phyloP scores from a whole-genome alignment of 345 rosid species.

The Pistacia integerrima region DNA sequence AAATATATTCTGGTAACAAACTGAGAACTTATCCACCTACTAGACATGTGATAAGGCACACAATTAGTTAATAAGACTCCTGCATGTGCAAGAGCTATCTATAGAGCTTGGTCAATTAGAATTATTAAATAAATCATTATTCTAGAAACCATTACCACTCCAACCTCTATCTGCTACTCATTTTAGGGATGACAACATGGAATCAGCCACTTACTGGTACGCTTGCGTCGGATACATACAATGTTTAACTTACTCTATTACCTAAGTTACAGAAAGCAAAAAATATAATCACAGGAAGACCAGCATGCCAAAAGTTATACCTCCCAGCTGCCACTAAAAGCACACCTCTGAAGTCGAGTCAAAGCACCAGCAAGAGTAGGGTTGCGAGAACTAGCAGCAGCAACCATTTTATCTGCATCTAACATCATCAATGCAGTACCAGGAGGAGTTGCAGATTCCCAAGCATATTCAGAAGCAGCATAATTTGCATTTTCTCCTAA shows the following conservation, averaged over 20 bases:
- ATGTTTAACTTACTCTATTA: neutral
- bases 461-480: slow-evolving; percentile 99
- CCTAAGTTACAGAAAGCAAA: slow-evolving; percentile 11
- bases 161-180: neutral
- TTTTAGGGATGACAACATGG: neutral
- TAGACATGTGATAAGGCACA: neutral
- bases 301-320: slow-evolving; percentile 41
- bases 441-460: slow-evolving; percentile 99
- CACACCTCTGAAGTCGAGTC: slow-evolving; percentile 99
- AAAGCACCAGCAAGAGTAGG: slow-evolving; percentile 97
- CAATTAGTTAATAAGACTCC: neutral
- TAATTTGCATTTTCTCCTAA: slow-evolving; percentile 99
- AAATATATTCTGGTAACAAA: neutral
- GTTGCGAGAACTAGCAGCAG: slow-evolving; percentile 99
- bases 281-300: slow-evolving; percentile 19
- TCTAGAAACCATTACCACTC: neutral
- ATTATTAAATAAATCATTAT: neutral
- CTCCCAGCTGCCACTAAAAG: slow-evolving; percentile 99
- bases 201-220: neutral
- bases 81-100: neutral
- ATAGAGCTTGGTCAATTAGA: neutral
- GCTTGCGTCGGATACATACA: neutral
- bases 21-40: neutral
- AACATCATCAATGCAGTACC: slow-evolving; percentile 99
- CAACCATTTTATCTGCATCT: slow-evolving; percentile 99